Base-by-base conservation (phyloP, 257 asterid species). In the Salvia miltiorrhiza region DNA sequence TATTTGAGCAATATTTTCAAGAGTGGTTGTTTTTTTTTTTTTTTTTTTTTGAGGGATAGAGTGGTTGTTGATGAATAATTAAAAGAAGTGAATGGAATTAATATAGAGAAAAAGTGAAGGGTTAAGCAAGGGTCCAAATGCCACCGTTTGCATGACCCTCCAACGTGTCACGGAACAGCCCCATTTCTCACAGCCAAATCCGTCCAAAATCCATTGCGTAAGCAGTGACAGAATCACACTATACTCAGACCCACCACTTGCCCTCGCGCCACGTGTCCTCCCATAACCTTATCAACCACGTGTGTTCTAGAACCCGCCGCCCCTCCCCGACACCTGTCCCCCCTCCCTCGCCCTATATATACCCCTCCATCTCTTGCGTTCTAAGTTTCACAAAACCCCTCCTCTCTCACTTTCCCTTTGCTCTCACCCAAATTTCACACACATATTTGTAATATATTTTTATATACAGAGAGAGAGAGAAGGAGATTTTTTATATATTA, bases 331-430 rank as follows among this genome's bases (percentile, higher is more conserved):
- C 86, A 85, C 89, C 82, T 82, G 87, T 80, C 87, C 85, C 63
- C 6, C 32, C 2, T 3, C 8, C 16, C 0, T 10, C 10, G n/a
- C 26, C 24, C 80, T 88, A 86, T 90, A 86, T 66, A 91, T 75
- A 33, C 54, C 56, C 80, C 56, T 16, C 76, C 65, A 37, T 78
- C 88, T 84, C 82, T 74, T 76, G 69, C 80, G 78, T 26, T 45
- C 40, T 39, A 83, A 83, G 88, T 88, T 88, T 91, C 90, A 88
- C 85, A 76, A 82, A 67, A 66, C 73, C 78, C 82, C 70, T 33
- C 30, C 44, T 67, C 64, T 24, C 77, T 20, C 24, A 7, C 67
- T 66, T 71, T 20, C 65, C 47, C 28, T 24, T 5, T 3, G 8
- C n/a, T 6, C 9, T n/a, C 47, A 50, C 45, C 37, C 49, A 11